phyloP scores from a whole-genome alignment of 2,329 filamentous ascomycete genomes.

The Talaromyces sp. region DNA sequence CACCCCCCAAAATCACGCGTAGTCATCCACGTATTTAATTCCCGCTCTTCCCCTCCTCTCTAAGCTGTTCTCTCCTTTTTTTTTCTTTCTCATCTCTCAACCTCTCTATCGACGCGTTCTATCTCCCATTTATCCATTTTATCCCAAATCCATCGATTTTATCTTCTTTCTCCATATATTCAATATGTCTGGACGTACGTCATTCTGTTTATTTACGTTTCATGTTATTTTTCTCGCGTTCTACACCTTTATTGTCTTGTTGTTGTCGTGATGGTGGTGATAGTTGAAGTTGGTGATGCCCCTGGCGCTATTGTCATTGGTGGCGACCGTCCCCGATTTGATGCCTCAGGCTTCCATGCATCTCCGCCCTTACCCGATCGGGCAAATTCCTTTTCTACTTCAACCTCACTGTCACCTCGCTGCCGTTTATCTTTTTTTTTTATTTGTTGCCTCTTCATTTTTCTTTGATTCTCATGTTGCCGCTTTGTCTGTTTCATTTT shows the following conservation, averaged over 20 bases:
- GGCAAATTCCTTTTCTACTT: slow-evolving; percentile 4
- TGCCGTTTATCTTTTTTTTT: background rate
- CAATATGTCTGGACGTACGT: slow-evolving; percentile 49
- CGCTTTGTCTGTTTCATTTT: too few species aligned
- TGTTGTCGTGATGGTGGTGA: background rate
- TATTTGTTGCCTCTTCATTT: background rate
- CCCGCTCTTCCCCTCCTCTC: slow-evolving; percentile 11
- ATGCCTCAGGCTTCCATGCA: slow-evolving; percentile 19
- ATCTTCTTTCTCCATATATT: slow-evolving; percentile 15
- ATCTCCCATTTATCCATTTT: slow-evolving; percentile 15
- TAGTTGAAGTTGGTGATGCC: slow-evolving; percentile 18
- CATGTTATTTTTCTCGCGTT: slow-evolving; percentile 5
- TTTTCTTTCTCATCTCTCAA: slow-evolving; percentile 20
- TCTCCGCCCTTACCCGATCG: slow-evolving; percentile 13
- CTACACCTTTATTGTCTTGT: slow-evolving; percentile 3
- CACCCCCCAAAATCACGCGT: slow-evolving; percentile 31
- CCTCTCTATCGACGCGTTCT: slow-evolving; percentile 13
- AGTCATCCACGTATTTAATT: slow-evolving; percentile 39
- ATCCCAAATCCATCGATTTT: slow-evolving; percentile 19
- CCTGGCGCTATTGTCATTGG: slow-evolving; percentile 27
- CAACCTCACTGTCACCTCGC: background rate
- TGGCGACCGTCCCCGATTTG: slow-evolving; percentile 5
- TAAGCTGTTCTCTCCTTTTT: slow-evolving; percentile 19
- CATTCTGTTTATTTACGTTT: slow-evolving; percentile 8
- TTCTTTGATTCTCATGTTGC: background rate